Evolutionary conservation across 2,329 filamentous ascomycete genomes (phyloP).

Genomic region (Fusarium nodosum): DNA sequence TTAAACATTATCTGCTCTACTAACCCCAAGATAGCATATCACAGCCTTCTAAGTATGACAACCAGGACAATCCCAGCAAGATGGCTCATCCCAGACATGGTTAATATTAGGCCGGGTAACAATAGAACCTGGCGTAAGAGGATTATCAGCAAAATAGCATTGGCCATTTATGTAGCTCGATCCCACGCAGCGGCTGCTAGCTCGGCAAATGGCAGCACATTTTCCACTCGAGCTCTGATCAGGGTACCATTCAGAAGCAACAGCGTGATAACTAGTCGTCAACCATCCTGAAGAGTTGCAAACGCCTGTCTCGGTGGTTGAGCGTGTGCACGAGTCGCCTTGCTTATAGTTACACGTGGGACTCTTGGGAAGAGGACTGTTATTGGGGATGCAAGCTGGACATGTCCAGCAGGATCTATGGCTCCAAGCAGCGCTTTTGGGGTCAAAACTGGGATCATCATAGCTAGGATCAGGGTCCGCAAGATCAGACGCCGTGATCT

Average conservation of each 20-base stretch:
- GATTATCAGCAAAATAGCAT: background rate
- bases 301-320: background rate
- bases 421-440: constrained; percentile 10
- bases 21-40: accelerated
- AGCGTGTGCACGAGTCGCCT: background rate
- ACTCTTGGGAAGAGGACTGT: constrained; percentile 4
- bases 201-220: background rate
- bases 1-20: too few relatives aligned
- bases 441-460: background rate
- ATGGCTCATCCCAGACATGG: background rate
- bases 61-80: background rate
- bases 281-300: background rate
- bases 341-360: constrained; percentile 14
- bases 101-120: background rate
- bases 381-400: constrained; percentile 1
- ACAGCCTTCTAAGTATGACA: background rate
- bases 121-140: background rate
- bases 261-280: background rate
- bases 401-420: constrained; percentile 25
- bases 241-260: background rate
- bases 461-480: background rate
- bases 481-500: background rate
- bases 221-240: background rate
- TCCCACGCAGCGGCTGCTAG: background rate
- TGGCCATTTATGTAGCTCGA: background rate